Evolutionary conservation across 73 alveolate genomes (phyloP).

Genomic region (Paramecium pentaurelia): DNA sequence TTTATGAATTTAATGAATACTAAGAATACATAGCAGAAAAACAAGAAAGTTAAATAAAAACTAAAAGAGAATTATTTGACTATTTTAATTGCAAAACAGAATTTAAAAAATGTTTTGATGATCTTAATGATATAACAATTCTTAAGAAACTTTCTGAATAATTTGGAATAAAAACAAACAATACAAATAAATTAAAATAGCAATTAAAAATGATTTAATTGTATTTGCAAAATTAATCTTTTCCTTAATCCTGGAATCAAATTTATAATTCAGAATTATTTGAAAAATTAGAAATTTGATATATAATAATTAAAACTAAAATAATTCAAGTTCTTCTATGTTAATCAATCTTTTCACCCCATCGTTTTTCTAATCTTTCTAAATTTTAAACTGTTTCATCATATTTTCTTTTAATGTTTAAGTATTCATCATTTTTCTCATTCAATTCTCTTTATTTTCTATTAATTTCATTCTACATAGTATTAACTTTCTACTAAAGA

Average conservation of each 20-base stretch:
- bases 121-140: background rate
- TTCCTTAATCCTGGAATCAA: background rate
- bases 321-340: slow-evolving; percentile 17
- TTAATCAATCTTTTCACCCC: slow-evolving; percentile 42
- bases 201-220: background rate
- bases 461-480: background rate
- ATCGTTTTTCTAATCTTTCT: slow-evolving; percentile 15
- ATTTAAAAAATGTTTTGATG: too few relatives aligned
- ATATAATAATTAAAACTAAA: background rate
- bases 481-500: background rate
- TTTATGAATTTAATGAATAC: background rate
- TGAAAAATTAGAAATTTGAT: background rate
- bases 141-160: background rate
- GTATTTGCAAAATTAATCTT: background rate
- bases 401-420: slow-evolving; percentile 5
- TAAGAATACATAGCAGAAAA: background rate
- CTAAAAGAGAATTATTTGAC: background rate
- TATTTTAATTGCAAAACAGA: background rate
- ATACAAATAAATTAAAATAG: background rate
- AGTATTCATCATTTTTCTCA: slow-evolving; percentile 10
- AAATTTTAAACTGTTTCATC: background rate
- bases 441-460: background rate
- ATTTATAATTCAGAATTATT: background rate
- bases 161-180: background rate
- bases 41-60: background rate